These are phyloP conservation scores for Epichloe baconii DNA, from an alignment of 2,329 filamentous ascomycete genomes.

Conservation along the genomic window DNA sequence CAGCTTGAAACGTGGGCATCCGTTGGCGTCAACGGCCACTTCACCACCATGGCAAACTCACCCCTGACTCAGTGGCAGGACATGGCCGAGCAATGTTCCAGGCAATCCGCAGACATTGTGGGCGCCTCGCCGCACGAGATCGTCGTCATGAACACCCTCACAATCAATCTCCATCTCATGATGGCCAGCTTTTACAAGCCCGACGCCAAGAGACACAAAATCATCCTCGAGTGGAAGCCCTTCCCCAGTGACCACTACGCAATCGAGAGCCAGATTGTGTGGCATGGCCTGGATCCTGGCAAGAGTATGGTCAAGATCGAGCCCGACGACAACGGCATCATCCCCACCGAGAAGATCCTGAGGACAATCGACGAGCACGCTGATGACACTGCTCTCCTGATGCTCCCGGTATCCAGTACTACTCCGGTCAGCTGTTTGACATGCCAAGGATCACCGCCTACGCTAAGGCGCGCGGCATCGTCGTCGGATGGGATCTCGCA, in stretches of 20 bases:
- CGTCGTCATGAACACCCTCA: conserved; percentile 80
- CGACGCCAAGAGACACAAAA: conserved; percentile 52
- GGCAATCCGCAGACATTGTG: conserved; percentile 58
- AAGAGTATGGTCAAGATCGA: conserved; percentile 63
- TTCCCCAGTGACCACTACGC: conserved; percentile 85
- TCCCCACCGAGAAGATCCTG: conserved; percentile 60
- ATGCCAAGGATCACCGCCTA: conserved; percentile 66
- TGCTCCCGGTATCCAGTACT: conserved; percentile 84
- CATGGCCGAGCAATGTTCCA: conserved; percentile 61
- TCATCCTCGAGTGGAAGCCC: conserved; percentile 79
- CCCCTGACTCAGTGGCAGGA: conserved; percentile 62
- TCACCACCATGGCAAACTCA: conserved; percentile 53
- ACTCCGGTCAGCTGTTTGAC: conserved; percentile 80
- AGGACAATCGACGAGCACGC: conserved; percentile 63
- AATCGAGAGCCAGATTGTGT: conserved; percentile 65
- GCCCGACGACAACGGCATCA: conserved; percentile 44
- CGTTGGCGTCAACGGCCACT: conserved; percentile 77
- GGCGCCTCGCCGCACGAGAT: conserved; percentile 63
- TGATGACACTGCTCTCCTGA: conserved; percentile 56
- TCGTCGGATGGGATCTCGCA: conserved; percentile 79
- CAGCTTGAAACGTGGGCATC: conserved; percentile 76
- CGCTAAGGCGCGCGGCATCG: conserved; percentile 56
- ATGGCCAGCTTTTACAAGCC: conserved; percentile 78
- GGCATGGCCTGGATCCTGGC: conserved; percentile 53
- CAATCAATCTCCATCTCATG: conserved; percentile 66